Conservation (phyloP, 805 yeast genomes). For the Blastobotrys americana region DNA sequence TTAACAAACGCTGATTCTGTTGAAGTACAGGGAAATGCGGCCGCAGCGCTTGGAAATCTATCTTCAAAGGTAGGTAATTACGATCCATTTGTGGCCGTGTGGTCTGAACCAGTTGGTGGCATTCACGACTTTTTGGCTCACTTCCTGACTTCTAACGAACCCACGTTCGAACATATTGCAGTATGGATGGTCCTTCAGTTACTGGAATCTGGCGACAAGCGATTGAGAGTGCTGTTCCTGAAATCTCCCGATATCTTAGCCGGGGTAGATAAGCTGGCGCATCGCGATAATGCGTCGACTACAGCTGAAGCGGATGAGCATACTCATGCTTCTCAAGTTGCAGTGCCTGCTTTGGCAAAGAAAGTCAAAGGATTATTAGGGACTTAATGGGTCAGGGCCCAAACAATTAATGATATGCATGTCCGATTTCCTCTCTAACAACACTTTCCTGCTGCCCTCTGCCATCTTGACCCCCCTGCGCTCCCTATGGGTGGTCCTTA, state of each 20-base stretch:
- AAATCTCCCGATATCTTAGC: slow-evolving; percentile 29
- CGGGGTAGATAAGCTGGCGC: slow-evolving; percentile 30
- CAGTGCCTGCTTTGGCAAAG: slow-evolving; percentile 32
- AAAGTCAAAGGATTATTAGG: slow-evolving; percentile 20
- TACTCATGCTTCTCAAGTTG: slow-evolving; percentile 29
- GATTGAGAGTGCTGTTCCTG: slow-evolving; percentile 33
- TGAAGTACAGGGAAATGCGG: slow-evolving; percentile 97
- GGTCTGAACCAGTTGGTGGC: slow-evolving; percentile 79
- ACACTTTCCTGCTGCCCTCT: no score
- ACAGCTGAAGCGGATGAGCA: slow-evolving; percentile 24
- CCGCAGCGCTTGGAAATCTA: slow-evolving; percentile 94
- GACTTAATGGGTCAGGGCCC: slow-evolving; percentile 11
- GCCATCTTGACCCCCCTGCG: no score
- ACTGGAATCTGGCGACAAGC: slow-evolving; percentile 75
- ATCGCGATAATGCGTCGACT: slow-evolving; percentile 16
- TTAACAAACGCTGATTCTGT: slow-evolving; percentile 79
- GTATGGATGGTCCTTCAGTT: slow-evolving; percentile 93
- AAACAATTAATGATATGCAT: no score
- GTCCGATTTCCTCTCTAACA: no score
- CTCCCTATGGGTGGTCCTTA: no score
- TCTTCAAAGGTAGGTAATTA: slow-evolving; percentile 87
- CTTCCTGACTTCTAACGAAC: slow-evolving; percentile 74
- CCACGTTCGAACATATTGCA: slow-evolving; percentile 96
- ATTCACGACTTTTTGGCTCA: slow-evolving; percentile 74
- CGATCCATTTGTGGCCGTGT: slow-evolving; percentile 65